Evolutionary conservation across 345 rosid species (phyloP).

Genomic region (Euphorbia lathyris): DNA sequence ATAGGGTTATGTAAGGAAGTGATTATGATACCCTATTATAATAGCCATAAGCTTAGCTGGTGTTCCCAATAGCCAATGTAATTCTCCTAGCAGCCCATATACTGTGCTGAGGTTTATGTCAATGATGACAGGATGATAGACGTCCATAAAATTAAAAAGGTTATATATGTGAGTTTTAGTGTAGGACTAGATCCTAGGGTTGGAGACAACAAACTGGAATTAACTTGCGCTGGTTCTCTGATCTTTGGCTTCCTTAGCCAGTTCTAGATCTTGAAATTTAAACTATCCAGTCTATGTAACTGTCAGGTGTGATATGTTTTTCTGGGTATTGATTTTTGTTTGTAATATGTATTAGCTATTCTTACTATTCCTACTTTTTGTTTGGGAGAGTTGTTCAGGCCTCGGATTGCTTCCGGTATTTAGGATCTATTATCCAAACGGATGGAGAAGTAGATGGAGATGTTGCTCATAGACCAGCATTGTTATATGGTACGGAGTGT

Average conservation of each 20-base stretch:
- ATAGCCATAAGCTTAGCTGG: neutral
- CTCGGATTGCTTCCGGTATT: no score
- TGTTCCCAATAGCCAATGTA: neutral
- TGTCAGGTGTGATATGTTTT: conserved; percentile 2
- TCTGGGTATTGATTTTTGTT: neutral
- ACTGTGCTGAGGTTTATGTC: neutral
- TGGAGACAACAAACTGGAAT: neutral
- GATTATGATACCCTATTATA: neutral
- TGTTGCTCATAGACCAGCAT: no score
- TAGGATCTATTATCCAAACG: no score
- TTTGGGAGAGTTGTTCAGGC: no score
- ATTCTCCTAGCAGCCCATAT: neutral
- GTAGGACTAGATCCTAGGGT: neutral
- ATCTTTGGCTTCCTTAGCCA: neutral
- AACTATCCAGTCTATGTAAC: neutral
- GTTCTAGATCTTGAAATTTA: neutral
- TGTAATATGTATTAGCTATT: neutral
- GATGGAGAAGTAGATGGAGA: no score
- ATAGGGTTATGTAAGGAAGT: neutral
- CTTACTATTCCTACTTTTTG: neutral
- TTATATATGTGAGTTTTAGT: neutral
- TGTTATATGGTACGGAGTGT: no score
- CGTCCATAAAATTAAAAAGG: neutral
- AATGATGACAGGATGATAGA: neutral
- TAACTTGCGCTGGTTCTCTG: neutral